Evolutionary conservation across 768 basidiomycete species (phyloP), one percentile per base, ranked within the genome.

Genomic region (Candolleomyces aberdarensis): DNA sequence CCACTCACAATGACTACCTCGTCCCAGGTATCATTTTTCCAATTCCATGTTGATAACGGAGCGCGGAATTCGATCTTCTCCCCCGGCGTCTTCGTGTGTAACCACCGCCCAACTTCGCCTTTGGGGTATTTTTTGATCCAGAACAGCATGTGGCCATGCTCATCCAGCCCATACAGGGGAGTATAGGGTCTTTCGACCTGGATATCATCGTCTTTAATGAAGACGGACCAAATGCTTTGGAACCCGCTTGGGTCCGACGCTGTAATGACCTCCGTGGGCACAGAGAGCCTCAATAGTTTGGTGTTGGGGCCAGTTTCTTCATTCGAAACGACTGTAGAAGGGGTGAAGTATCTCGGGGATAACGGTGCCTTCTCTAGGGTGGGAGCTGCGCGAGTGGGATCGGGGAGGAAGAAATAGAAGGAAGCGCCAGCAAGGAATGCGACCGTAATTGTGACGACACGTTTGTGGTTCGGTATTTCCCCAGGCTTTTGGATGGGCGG

Each of bases 181-280:
- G 93, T 94, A 68, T 94, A 94, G 13, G 91, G 86, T 57, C 92
- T 75, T 67, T 94, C 92, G 36, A 94, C 89, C 72, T 94, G 92
- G 20, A 94, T 92, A 65, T 93, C 92, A 63, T 88, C 87, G 69
- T 94, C 91, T 69, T 94, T 94, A 69, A 94, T 78, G 71, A 80
- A 94, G 13, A 94, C 75, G 43, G 90, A 89, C 83, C 86, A 94
- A 61, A 92, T 84, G 31, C 80, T 83, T 62, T 62, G 62, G 58
- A 75, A 77, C 26, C 62, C 67, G 53, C 8, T 51, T 32, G 65
- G 59, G 47, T 69, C 60, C 58, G 66, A 49, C 17, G 62, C 58
- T 53, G 72, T 76, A 58, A 82, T 65, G 3, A 79, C 66, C 44
- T 77, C 68, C 2, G 75, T 75, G 11, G 88, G 83, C 9, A 92